phyloP scores from a whole-genome alignment of 129 eudicot species.

The Artemisia tridentata region DNA sequence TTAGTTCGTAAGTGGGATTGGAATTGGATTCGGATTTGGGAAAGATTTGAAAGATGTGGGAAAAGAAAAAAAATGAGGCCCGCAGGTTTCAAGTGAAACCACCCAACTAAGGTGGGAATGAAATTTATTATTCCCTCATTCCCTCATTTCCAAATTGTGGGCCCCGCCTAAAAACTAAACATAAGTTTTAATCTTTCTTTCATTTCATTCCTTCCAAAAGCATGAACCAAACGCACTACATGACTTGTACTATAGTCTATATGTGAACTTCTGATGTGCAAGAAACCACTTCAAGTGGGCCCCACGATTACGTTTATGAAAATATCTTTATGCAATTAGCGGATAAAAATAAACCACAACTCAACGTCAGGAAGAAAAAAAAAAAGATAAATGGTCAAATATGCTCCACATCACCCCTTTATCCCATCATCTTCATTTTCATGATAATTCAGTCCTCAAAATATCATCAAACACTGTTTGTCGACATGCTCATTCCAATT shows the following conservation, averaged over 20 bases:
- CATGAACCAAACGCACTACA: too few species aligned
- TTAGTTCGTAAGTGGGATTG: too few species aligned
- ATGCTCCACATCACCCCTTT: constrained; percentile 8
- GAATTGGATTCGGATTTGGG: too few species aligned
- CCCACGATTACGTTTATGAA: constrained; percentile 7
- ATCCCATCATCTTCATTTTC: neutral
- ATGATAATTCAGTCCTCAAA: neutral
- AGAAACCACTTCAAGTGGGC: constrained; percentile 13
- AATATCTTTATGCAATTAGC: constrained; percentile 21
- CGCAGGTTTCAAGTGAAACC: too few species aligned
- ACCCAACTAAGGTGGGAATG: too few species aligned
- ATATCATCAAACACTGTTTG: neutral
- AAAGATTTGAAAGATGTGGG: too few species aligned
- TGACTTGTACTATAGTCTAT: neutral
- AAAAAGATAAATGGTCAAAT: neutral
- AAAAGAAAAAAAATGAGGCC: too few species aligned
- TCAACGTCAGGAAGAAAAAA: neutral
- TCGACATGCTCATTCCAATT: neutral
- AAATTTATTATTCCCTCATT: too few species aligned
- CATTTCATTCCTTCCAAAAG: too few species aligned
- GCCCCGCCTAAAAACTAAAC: too few species aligned
- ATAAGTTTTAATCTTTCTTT: too few species aligned
- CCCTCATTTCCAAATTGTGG: too few species aligned
- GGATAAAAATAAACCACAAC: constrained; percentile 3
- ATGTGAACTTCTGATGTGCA: constrained; percentile 2